phyloP scores from a whole-genome alignment of 176 grass and related monocot genomes.

The Oryza meridionalis region DNA sequence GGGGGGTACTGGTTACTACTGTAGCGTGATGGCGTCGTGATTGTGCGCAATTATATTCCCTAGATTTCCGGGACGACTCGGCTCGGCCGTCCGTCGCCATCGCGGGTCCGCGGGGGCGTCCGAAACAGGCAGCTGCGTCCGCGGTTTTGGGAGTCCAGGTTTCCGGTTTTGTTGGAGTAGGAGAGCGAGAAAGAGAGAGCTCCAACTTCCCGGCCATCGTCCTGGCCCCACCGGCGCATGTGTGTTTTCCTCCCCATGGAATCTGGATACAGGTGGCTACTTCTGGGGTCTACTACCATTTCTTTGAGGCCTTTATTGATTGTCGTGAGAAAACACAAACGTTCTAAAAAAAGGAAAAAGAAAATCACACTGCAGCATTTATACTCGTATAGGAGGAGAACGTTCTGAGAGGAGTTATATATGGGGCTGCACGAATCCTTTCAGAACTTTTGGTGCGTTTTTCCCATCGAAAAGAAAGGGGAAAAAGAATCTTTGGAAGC shows the following conservation, averaged over 20 bases:
- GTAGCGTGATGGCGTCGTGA: not conserved
- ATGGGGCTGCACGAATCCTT: no score
- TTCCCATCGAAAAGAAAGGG: no score
- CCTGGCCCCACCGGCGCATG: not conserved
- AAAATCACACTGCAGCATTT: no score
- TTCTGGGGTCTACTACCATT: not conserved
- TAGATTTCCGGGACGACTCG: not conserved
- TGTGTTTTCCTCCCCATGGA: not conserved
- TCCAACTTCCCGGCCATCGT: not conserved
- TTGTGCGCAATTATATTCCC: not conserved
- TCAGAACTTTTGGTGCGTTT: no score
- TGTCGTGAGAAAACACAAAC: not conserved
- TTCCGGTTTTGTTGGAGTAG: constrained; percentile 14
- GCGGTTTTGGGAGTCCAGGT: constrained; percentile 5
- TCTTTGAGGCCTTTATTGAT: not conserved
- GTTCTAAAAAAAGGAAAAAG: no score
- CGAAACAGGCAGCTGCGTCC: not conserved
- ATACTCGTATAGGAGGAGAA: no score
- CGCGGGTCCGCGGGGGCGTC: not conserved
- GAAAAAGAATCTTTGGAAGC: no score
- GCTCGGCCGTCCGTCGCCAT: not conserved
- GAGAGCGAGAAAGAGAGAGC: not conserved
- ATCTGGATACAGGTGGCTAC: not conserved
- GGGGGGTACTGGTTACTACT: no score
- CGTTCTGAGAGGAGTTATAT: no score